Conservation (phyloP, 148 eudicot species). For the Vaccinium corymbosum region DNA sequence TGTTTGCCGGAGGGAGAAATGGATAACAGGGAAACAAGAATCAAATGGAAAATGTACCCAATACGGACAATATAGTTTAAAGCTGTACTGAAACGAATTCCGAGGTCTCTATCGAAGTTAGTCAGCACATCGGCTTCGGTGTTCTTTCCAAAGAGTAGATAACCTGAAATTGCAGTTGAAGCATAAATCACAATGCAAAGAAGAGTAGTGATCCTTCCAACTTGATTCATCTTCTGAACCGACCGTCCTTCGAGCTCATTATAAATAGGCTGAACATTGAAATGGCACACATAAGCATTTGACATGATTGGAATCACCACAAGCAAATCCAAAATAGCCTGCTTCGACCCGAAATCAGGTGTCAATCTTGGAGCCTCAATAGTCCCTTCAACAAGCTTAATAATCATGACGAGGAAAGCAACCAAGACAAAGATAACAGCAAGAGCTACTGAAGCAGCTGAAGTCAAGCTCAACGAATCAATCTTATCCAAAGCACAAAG, state of each 20-base stretch:
- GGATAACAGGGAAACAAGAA: conserved; percentile 93
- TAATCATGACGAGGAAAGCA: conserved; percentile 50
- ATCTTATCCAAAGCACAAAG: conserved; percentile 86
- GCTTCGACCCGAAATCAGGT: conserved; percentile 83
- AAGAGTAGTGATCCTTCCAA: conserved; percentile 73
- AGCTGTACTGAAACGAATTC: conserved; percentile 65
- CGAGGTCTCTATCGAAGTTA: conserved; percentile 82
- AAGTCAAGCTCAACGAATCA: conserved; percentile 82
- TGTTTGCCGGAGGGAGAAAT: conserved; percentile 86
- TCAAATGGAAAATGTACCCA: conserved; percentile 81
- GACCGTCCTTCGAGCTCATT: conserved; percentile 82
- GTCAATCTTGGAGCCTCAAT: conserved; percentile 69
- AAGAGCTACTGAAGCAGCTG: conserved; percentile 94
- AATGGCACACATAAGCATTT: conserved; percentile 92
- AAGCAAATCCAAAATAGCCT: conserved; percentile 78
- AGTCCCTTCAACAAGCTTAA: conserved; percentile 76
- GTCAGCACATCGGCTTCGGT: conserved; percentile 87
- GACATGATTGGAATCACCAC: conserved; percentile 96
- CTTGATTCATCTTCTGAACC: conserved; percentile 79
- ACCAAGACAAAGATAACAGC: conserved; percentile 84
- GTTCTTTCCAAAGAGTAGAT: conserved; percentile 71
- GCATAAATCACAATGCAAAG: conserved; percentile 73
- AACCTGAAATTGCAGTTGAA: conserved; percentile 79
- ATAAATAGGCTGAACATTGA: conserved; percentile 91
- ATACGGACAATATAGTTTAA: conserved; percentile 75